phyloP scores from a whole-genome alignment of 495 filamentous ascomycete genomes.

The Zalerion maritima region DNA sequence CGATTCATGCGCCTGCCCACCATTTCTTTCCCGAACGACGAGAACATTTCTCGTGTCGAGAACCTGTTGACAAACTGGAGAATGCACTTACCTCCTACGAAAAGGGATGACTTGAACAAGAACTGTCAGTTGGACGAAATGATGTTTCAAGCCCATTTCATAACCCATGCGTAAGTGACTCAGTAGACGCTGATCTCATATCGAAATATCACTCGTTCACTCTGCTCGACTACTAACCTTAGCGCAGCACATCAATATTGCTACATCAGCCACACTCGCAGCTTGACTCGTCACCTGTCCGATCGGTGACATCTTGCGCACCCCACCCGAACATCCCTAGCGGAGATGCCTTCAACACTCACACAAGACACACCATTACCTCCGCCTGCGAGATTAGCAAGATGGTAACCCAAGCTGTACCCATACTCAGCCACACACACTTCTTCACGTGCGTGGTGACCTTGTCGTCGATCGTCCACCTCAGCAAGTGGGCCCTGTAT shows the following conservation, averaged over 20 bases:
- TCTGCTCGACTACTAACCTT: slow-evolving; percentile 1
- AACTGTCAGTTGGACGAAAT: slow-evolving; percentile 68
- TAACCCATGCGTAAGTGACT: slow-evolving; percentile 47
- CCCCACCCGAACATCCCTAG: slow-evolving; percentile 37
- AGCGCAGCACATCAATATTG: slow-evolving; percentile 44
- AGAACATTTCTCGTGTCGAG: slow-evolving; percentile 45
- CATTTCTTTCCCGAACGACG: slow-evolving; percentile 28
- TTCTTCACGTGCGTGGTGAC: slow-evolving; percentile 82
- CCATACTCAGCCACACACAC: slow-evolving; percentile 64
- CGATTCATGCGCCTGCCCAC: slow-evolving; percentile 48
- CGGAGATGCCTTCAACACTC: slow-evolving; percentile 46
- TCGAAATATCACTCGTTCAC: not conserved
- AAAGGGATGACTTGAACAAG: slow-evolving; percentile 52
- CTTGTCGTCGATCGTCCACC: slow-evolving; percentile 47
- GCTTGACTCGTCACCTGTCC: slow-evolving; percentile 37
- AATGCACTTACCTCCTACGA: slow-evolving; percentile 63
- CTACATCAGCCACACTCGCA: slow-evolving; percentile 59
- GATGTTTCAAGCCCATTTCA: slow-evolving; percentile 84
- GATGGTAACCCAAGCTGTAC: slow-evolving; percentile 61
- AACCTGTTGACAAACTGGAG: slow-evolving; percentile 68
- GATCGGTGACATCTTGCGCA: slow-evolving; percentile 42
- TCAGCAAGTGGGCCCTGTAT: slow-evolving; percentile 45
- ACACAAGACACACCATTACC: slow-evolving; percentile 66
- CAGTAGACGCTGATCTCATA: slow-evolving; percentile 3
- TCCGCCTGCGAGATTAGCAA: slow-evolving; percentile 64